Base-by-base conservation (phyloP, 1,284 basidiomycete genomes). In the Rhodotorula sp. region DNA sequence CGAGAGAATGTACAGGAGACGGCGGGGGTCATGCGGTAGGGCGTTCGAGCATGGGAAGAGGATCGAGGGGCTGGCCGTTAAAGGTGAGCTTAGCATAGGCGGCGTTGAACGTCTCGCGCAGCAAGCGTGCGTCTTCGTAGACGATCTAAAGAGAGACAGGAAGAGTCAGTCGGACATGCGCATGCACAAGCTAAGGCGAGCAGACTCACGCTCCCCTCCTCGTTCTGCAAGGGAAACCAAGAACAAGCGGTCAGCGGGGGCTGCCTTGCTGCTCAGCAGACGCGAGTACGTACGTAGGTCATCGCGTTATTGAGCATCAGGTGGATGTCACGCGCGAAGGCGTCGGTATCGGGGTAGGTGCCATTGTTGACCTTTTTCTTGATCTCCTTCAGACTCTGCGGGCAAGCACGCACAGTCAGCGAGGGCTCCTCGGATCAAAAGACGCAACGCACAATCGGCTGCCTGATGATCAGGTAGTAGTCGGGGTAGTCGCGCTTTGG, bases 231-330 rank as follows among this genome's bases (percentile, higher is more conserved):
- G 5, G 30, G 11, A 6, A 13, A 6, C n/a, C 10, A 44, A 20
- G 7, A 37, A 34, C 28, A 26, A n/a, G 13, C 6, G 28, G 26
- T 31, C 40, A 47, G 20, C 37, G 3, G 10, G 40, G 16, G 20
- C 3, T 18, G 26, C 22, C 31, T n/a, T 5, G n/a, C 18, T 8
- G 50, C 10, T 5, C 22, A 11, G 5, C 24, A 47, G n/a, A 18
- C 44, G 53, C 30, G 2, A 6, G 15, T 10, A 62, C 70, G 51
- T 26, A 74, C 72, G 83, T 93, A 95, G 52, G 87, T 90, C 77
- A 90, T 87, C 8, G 95, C 94, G 78, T 99, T 99, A 79, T 87
- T 85, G 81, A 95, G 95, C 89, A 98, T 93, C 61, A 93, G 85
- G 71, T 82, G 79, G 85, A 92, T 92, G 81, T 98, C 94, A 60